phyloP scores from a whole-genome alignment of 169 alveolate genomes.

The Cryptosporidium muris region DNA sequence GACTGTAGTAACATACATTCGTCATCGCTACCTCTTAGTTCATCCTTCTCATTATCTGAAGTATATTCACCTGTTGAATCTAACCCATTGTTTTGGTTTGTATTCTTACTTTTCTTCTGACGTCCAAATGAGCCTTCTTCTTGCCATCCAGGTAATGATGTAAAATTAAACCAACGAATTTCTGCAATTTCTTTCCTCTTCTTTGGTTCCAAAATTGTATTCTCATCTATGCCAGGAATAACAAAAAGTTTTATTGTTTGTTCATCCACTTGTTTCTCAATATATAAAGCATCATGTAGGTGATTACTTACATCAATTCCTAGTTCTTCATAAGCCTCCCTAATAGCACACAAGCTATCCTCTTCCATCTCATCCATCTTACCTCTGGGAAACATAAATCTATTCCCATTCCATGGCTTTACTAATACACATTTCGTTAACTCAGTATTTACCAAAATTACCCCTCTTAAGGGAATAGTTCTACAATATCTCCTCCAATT shows the following conservation, averaged over 20 bases:
- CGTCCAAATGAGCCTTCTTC: neutral
- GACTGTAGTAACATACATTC: constrained; percentile 1
- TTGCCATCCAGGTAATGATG: constrained; percentile 71
- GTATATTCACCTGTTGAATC: constrained; percentile 16
- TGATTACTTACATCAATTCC: constrained; percentile 85
- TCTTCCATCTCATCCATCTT: constrained; percentile 91
- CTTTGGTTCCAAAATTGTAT: constrained; percentile 79
- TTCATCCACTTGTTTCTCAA: constrained; percentile 82
- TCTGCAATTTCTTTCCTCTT: constrained; percentile 85
- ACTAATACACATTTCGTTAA: constrained; percentile 83
- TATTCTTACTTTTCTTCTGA: constrained; percentile 23
- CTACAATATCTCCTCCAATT: constrained; percentile 83
- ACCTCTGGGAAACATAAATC: constrained; percentile 94
- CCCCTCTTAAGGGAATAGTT: constrained; percentile 89
- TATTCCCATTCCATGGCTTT: constrained; percentile 85
- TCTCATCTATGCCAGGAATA: constrained; percentile 87
- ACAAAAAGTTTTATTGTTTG: constrained; percentile 83
- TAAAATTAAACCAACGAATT: constrained; percentile 83
- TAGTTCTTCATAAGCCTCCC: constrained; percentile 93
- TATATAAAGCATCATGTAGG: constrained; percentile 78
- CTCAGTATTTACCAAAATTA: constrained; percentile 82
- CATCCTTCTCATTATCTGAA: constrained; percentile 36
- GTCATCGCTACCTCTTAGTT: constrained; percentile 10
- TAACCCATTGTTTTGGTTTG: neutral
- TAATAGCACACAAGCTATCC: constrained; percentile 90